Conservation (phyloP, 441 rosid species). For the Gossypium davidsonii region DNA sequence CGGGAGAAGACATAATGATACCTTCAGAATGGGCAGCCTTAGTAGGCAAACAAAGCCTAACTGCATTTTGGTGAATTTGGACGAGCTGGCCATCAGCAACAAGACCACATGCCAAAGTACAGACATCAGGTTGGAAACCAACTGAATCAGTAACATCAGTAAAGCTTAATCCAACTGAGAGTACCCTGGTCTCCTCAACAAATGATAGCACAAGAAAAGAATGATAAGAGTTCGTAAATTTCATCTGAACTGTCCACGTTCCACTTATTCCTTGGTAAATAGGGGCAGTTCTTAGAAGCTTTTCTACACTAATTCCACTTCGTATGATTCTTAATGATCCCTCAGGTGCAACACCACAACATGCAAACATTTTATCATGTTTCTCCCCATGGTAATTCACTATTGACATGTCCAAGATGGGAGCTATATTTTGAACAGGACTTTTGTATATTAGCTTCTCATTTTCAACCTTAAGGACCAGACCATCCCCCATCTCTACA, state of each 20-base stretch:
- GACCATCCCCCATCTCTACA: slow-evolving; percentile 93
- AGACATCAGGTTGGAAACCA: slow-evolving; percentile 89
- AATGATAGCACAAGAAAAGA: slow-evolving; percentile 92
- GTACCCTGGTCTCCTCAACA: slow-evolving; percentile 95
- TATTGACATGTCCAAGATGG: slow-evolving; percentile 83
- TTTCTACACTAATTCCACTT: slow-evolving; percentile 82
- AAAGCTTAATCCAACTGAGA: slow-evolving; percentile 91
- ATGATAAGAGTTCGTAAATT: slow-evolving; percentile 61
- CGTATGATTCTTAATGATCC: slow-evolving; percentile 92
- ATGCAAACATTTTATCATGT: slow-evolving; percentile 86
- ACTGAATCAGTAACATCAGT: slow-evolving; percentile 90
- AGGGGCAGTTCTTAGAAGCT: slow-evolving; percentile 75
- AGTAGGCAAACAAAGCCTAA: slow-evolving; percentile 84
- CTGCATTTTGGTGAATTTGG: slow-evolving; percentile 83
- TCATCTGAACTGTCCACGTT: slow-evolving; percentile 84
- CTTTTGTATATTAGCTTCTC: slow-evolving; percentile 51
- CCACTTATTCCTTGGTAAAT: slow-evolving; percentile 92
- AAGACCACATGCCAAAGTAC: slow-evolving; percentile 95
- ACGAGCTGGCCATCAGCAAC: slow-evolving; percentile 74
- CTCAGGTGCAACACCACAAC: slow-evolving; percentile 93
- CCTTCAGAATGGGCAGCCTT: slow-evolving; percentile 80
- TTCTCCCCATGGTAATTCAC: slow-evolving; percentile 84
- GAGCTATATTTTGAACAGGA: slow-evolving; percentile 82
- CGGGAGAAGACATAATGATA: slow-evolving; percentile 60
- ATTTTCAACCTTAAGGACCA: slow-evolving; percentile 66